phyloP scores from a whole-genome alignment of 2,329 filamentous ascomycete genomes.

The Aspergillus sp. region DNA sequence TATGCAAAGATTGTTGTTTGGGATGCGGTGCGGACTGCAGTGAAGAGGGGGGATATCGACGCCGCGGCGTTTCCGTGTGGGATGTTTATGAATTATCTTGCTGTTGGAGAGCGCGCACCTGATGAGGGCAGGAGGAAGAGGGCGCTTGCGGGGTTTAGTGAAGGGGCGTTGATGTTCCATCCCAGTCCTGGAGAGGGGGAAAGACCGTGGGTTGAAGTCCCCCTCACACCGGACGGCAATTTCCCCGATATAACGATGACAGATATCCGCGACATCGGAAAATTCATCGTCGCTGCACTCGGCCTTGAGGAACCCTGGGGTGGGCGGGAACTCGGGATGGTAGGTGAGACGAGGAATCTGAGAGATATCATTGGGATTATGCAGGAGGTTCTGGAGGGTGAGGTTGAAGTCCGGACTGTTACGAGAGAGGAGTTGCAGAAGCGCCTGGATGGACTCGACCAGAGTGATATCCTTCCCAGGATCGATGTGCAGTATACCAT shows the following conservation, averaged over 20 bases:
- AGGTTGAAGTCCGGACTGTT: conserved; percentile 15
- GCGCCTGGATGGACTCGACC: neutral
- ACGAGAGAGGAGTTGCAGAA: neutral
- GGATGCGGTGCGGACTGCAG: conserved; percentile 30
- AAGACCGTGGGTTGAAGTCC: conserved; percentile 30
- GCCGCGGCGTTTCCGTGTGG: conserved; percentile 37
- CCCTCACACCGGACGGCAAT: conserved; percentile 27
- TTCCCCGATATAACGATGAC: conserved; percentile 36
- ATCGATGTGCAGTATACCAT: conserved; percentile 20
- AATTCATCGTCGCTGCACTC: conserved; percentile 37
- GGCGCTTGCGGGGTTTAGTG: conserved; percentile 11
- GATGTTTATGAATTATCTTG: conserved; percentile 44
- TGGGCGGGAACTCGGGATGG: conserved; percentile 37
- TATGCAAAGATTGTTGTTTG: conserved; percentile 30
- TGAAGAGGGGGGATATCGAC: conserved; percentile 28
- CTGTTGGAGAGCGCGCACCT: conserved; percentile 24
- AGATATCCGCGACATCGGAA: conserved; percentile 36
- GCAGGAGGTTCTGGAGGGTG: conserved; percentile 26
- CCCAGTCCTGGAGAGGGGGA: conserved; percentile 19
- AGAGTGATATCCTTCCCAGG: conserved; percentile 4
- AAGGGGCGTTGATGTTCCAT: conserved; percentile 20
- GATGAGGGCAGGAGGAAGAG: neutral
- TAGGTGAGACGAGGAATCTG: conserved; percentile 34
- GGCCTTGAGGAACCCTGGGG: conserved; percentile 32
- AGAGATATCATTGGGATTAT: conserved; percentile 29